Evolutionary conservation across 176 grass and related monocot species (phyloP).

Genomic region (Aegilops sharonensis): DNA sequence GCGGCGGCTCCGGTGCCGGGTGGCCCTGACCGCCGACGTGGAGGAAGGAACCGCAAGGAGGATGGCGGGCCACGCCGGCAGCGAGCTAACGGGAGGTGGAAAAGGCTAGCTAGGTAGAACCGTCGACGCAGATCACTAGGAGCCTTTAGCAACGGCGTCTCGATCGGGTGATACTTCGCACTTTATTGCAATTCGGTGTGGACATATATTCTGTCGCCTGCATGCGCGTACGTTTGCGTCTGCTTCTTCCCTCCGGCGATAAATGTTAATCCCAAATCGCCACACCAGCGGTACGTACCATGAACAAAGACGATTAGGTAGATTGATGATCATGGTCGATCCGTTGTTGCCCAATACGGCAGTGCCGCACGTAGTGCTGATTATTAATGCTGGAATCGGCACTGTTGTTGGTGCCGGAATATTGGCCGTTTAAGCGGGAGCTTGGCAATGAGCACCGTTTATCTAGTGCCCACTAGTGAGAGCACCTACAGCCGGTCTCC

Average conservation of each 20-base stretch:
- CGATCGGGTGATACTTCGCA: not conserved
- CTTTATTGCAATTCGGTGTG: not conserved
- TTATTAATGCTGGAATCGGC: no score
- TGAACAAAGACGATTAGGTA: no score
- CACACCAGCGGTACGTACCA: no score
- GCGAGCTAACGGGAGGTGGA: not conserved
- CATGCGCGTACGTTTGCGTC: not conserved
- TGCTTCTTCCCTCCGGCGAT: not conserved
- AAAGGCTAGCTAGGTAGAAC: no score
- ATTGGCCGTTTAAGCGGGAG: no score
- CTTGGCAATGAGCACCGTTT: no score
- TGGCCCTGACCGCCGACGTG: conserved; percentile 30
- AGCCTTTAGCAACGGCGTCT: conserved; percentile 9
- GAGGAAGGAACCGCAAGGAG: not conserved
- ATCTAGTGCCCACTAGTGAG: no score
- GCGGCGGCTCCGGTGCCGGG: not conserved
- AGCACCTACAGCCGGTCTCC: no score
- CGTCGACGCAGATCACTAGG: not conserved
- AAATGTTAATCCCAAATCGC: no score
- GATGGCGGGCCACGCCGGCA: not conserved
- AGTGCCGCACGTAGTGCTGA: not conserved
- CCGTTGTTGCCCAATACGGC: not conserved
- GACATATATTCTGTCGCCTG: not conserved
- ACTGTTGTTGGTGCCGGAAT: no score
- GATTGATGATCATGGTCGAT: no score